A percentile compares a stretch with the other conserved stretches of the same genome.
phyloP scores from a whole-genome alignment of 306 rosid genomes.

The Quercus agrifolia region DNA sequence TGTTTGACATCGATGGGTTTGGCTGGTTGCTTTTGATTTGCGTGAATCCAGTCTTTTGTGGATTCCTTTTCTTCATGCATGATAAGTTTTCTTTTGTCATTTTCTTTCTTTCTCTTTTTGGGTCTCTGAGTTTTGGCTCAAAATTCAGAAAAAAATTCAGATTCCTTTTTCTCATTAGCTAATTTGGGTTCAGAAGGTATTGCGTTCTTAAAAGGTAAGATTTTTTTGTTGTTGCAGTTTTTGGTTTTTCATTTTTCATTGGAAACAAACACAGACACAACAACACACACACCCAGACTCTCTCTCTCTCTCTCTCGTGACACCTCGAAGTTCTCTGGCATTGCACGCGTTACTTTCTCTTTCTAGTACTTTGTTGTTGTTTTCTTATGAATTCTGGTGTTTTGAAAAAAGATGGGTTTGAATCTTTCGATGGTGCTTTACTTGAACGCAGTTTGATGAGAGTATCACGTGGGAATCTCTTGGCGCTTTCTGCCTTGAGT shows the following conservation, averaged over 20 bases:
- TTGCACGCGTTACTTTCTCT: not conserved
- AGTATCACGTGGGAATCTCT: conserved; percentile 6
- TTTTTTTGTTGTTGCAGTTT: no score
- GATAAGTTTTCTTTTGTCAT: not conserved
- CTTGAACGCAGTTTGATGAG: not conserved
- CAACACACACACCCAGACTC: no score
- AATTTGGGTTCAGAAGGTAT: no score
- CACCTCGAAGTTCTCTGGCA: not conserved
- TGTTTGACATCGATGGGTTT: not conserved
- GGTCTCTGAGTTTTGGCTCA: conserved; percentile 13
- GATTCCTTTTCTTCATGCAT: not conserved
- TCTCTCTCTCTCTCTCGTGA: not conserved
- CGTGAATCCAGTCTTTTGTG: conserved; percentile 12
- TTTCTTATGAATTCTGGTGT: not conserved
- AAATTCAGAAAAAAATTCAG: conserved; percentile 4
- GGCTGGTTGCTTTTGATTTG: not conserved
- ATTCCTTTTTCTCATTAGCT: not conserved
- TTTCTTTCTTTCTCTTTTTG: not conserved
- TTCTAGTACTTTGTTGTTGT: not conserved
- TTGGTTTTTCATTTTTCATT: no score
- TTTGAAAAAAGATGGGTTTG: not conserved
- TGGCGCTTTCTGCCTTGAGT: not conserved
- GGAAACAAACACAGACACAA: no score
- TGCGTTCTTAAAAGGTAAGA: no score
- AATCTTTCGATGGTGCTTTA: not conserved